Evolutionary conservation across 305 asterid species (phyloP).

Genomic region (Fraxinus floribunda): DNA sequence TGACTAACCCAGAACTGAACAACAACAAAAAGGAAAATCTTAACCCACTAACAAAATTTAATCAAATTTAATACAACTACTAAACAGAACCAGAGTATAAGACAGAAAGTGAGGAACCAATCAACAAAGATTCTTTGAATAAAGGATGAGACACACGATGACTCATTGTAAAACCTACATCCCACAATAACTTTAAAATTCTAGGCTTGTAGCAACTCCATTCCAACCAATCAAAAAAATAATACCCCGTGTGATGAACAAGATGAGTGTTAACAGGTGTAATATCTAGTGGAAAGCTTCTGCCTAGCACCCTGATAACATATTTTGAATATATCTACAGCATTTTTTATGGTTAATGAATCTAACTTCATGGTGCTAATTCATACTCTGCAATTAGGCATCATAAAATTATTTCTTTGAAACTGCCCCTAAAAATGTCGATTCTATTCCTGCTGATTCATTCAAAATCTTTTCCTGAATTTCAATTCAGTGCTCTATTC

Average conservation of each 20-base stretch:
- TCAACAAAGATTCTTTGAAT: background rate
- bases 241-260: background rate
- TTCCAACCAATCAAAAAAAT: background rate
- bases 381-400: background rate
- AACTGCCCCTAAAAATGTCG: background rate
- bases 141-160: background rate
- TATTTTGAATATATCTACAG: background rate
- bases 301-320: background rate
- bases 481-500: background rate
- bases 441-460: background rate
- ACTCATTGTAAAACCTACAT: background rate
- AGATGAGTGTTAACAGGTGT: background rate
- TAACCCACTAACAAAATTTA: conserved; percentile 22
- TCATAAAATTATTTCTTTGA: background rate
- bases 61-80: background rate
- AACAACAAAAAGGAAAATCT: conserved; percentile 13
- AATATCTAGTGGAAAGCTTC: background rate
- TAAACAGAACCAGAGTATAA: background rate
- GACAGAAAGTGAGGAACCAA: background rate
- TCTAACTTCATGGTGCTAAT: conserved; percentile 3
- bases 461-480: background rate
- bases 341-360: background rate
- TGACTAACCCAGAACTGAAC: conserved; percentile 96
- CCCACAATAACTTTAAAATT: background rate
- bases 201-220: background rate